phyloP scores from a whole-genome alignment of 2,329 filamentous ascomycete species.

The Fusarium coffeatum region DNA sequence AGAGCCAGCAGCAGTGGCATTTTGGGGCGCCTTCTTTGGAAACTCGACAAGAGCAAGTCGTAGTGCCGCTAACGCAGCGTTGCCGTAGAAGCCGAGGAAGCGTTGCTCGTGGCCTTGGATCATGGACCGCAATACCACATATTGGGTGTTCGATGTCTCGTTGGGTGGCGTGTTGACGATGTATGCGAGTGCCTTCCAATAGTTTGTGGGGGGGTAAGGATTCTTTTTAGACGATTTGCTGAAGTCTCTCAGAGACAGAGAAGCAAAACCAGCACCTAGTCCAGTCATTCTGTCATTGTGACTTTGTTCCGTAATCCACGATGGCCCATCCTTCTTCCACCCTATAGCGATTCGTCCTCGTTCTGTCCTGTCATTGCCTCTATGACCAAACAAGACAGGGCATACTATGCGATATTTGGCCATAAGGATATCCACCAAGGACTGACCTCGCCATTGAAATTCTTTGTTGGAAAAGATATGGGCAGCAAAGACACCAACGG shows the following conservation, averaged over 20 bases:
- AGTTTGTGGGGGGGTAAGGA: slow-evolving; percentile 81
- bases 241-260: slow-evolving; percentile 86
- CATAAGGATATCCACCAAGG: slow-evolving; percentile 85
- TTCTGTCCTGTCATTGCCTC: slow-evolving; percentile 78
- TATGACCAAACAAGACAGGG: slow-evolving; percentile 86
- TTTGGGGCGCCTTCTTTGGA: slow-evolving; percentile 64
- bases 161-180: slow-evolving; percentile 79
- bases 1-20: slow-evolving; percentile 62
- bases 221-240: slow-evolving; percentile 74
- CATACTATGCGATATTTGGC: slow-evolving; percentile 84
- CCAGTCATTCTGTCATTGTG: slow-evolving; percentile 88
- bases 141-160: slow-evolving; percentile 78
- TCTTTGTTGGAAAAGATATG: slow-evolving; percentile 77
- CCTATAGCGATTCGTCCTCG: slow-evolving; percentile 75
- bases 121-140: slow-evolving; percentile 76
- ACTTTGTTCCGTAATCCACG: slow-evolving; percentile 74
- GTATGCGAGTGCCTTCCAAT: slow-evolving; percentile 82
- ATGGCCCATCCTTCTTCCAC: slow-evolving; percentile 73
- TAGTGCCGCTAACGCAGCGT: slow-evolving; percentile 77
- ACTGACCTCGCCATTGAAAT: slow-evolving; percentile 73
- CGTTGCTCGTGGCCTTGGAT: slow-evolving; percentile 78
- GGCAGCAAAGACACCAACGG: slow-evolving; percentile 80
- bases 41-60: slow-evolving; percentile 79
- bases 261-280: slow-evolving; percentile 84
- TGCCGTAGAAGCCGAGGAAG: slow-evolving; percentile 85